Evolutionary conservation across 1,139 yeast species (phyloP).

Genomic region (Pichia sp.): DNA sequence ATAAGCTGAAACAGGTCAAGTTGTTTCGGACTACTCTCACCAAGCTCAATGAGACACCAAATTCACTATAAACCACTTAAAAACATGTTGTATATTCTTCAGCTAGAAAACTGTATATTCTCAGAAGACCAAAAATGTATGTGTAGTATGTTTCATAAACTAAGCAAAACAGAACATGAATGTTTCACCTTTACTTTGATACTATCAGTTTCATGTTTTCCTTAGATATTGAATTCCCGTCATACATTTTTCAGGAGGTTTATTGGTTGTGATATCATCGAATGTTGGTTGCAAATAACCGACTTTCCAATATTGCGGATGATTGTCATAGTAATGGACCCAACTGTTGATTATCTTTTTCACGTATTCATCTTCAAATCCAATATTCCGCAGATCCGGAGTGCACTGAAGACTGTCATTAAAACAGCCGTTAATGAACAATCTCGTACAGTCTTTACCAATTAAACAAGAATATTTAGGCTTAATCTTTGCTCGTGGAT

Average conservation of each 20-base stretch:
- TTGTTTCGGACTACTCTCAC: too few relatives aligned
- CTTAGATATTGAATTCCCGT: conserved; percentile 10
- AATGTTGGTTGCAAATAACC: conserved; percentile 40
- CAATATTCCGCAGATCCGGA: conserved; percentile 50
- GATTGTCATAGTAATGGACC: conserved; percentile 43
- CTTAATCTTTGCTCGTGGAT: conserved; percentile 28
- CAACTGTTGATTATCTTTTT: conserved; percentile 31
- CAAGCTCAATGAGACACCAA: too few relatives aligned
- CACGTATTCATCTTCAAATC: conserved; percentile 33
- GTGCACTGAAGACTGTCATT: conserved; percentile 48
- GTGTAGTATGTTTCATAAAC: too few relatives aligned
- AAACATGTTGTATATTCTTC: neutral
- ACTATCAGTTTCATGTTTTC: neutral
- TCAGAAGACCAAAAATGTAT: too few relatives aligned
- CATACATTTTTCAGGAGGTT: conserved; percentile 7
- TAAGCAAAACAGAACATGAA: too few relatives aligned
- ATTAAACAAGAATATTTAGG: conserved; percentile 56
- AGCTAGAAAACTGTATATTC: neutral
- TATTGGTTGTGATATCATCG: conserved; percentile 7
- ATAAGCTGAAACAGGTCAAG: too few relatives aligned
- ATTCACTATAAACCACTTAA: neutral
- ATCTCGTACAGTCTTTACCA: conserved; percentile 68
- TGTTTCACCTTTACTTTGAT: too few relatives aligned
- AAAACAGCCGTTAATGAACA: conserved; percentile 73
- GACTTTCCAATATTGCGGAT: conserved; percentile 52